Percentiles rank a stretch among this genome's conserved stretches.
These are phyloP conservation scores for Neurospora sp. DNA, from an alignment of 2,329 filamentous ascomycete genomes.

Conservation along the genomic window DNA sequence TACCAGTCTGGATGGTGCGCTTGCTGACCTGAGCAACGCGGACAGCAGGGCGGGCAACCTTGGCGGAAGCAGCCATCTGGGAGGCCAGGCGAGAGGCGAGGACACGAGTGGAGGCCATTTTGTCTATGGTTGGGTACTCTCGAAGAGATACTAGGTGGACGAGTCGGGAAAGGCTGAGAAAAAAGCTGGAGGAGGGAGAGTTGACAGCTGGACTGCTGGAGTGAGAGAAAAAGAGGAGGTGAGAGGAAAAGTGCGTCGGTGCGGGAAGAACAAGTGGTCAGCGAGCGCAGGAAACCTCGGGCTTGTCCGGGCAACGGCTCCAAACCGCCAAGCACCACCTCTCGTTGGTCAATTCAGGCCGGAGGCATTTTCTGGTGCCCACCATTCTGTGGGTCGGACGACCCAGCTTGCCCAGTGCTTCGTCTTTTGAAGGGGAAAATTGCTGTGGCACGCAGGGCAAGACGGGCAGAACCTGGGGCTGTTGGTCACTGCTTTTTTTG, in stretches of 20 bases:
- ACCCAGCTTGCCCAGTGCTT: constrained; percentile 13
- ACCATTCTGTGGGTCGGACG: constrained; percentile 19
- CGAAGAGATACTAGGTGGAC: constrained; percentile 22
- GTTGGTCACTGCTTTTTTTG: neutral
- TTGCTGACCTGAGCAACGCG: constrained; percentile 59
- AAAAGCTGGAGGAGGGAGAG: constrained; percentile 15
- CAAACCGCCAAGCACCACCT: constrained; percentile 14
- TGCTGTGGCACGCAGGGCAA: constrained; percentile 11
- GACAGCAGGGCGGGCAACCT: constrained; percentile 68
- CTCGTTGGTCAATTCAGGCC: constrained; percentile 21
- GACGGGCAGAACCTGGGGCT: constrained; percentile 3
- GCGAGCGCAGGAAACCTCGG: constrained; percentile 19
- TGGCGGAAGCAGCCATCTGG: constrained; percentile 65
- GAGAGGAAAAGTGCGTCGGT: constrained; percentile 14
- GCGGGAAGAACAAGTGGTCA: constrained; percentile 20
- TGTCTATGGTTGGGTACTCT: constrained; percentile 45
- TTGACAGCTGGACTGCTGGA: constrained; percentile 17
- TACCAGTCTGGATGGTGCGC: constrained; percentile 63
- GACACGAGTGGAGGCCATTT: constrained; percentile 73
- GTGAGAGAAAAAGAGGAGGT: constrained; percentile 21
- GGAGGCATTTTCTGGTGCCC: constrained; percentile 13
- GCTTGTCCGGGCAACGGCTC: constrained; percentile 22
- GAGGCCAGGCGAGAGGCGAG: constrained; percentile 69
- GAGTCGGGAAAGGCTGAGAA: constrained; percentile 27
- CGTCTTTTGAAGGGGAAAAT: constrained; percentile 14